These are phyloP conservation scores for Raffaelea arxii DNA, from an alignment of 2,329 filamentous ascomycete species.

Conservation along the genomic window DNA sequence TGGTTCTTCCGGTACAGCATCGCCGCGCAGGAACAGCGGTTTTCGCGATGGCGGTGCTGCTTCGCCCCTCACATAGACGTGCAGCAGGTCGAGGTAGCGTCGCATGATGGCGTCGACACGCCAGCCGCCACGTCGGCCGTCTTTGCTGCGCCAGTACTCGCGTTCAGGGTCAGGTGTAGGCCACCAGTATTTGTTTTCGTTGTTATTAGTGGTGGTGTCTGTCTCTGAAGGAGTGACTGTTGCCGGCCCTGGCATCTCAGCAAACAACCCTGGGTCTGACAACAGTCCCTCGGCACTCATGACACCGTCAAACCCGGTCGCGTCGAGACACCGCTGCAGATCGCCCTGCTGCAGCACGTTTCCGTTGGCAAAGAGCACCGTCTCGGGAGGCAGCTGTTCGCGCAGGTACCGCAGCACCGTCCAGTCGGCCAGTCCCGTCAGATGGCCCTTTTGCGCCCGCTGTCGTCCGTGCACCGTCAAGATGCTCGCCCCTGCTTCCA, in stretches of 20 bases:
- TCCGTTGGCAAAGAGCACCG: slow-evolving; percentile 93
- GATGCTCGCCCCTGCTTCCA: slow-evolving; percentile 83
- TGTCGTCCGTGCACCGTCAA: slow-evolving; percentile 84
- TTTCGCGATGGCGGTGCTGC: slow-evolving; percentile 55
- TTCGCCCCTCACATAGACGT: slow-evolving; percentile 61
- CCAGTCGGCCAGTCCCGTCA: slow-evolving; percentile 93
- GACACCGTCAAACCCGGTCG: slow-evolving; percentile 80
- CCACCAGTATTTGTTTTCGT: slow-evolving; percentile 3
- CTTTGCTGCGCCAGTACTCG: slow-evolving; percentile 77
- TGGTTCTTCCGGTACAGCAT: slow-evolving; percentile 22
- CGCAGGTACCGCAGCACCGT: slow-evolving; percentile 70
- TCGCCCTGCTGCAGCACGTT: slow-evolving; percentile 80
- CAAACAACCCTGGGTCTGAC: slow-evolving; percentile 83
- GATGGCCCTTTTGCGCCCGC: slow-evolving; percentile 89
- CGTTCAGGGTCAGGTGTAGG: slow-evolving; percentile 32
- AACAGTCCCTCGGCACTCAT: slow-evolving; percentile 97
- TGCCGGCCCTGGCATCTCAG: slow-evolving; percentile 45
- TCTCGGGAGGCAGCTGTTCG: slow-evolving; percentile 73
- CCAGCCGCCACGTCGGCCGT: slow-evolving; percentile 69
- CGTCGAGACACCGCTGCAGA: slow-evolving; percentile 65
- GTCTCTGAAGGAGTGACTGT: no score
- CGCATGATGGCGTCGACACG: slow-evolving; percentile 80
- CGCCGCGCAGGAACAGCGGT: slow-evolving; percentile 63
- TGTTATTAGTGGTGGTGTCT: neutral
- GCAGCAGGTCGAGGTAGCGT: slow-evolving; percentile 83